Percentiles rank a stretch among this genome's conserved stretches.
Evolutionary conservation across 2,329 filamentous ascomycete genomes (phyloP).

Genomic region (Aspergillus glaucus): DNA sequence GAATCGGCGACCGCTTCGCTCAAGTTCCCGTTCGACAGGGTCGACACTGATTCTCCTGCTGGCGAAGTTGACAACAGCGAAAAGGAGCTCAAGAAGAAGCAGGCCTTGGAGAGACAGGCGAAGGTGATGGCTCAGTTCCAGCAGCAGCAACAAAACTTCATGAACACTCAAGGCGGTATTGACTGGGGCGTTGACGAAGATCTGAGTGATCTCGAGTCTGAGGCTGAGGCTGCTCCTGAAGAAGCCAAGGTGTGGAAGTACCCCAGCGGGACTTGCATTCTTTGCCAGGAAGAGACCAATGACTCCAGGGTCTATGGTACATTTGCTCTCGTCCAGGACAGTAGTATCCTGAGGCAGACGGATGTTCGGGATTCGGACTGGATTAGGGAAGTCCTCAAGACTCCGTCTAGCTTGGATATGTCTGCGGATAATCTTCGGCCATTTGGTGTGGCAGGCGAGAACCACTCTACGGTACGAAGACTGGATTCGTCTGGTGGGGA

Average conservation of each 20-base stretch:
- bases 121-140: constrained; percentile 98
- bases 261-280: constrained; percentile 84
- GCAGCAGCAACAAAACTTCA: constrained; percentile 90
- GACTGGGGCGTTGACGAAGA: constrained; percentile 85
- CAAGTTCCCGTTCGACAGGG: constrained; percentile 64
- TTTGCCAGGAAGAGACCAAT: constrained; percentile 93
- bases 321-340: constrained; percentile 83
- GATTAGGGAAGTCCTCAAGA: constrained; percentile 72
- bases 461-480: constrained; percentile 70
- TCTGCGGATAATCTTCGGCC: constrained; percentile 77
- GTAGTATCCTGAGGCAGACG: constrained; percentile 78
- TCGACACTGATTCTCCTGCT: constrained; percentile 78
- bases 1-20: constrained; percentile 57
- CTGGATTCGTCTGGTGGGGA: constrained; percentile 65
- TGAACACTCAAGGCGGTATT: constrained; percentile 78
- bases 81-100: constrained; percentile 78
- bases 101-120: constrained; percentile 81
- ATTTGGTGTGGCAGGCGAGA: constrained; percentile 85
- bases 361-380: constrained; percentile 75
- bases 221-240: constrained; percentile 49
- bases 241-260: constrained; percentile 82
- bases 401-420: constrained; percentile 74
- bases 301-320: constrained; percentile 86
- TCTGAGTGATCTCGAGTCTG: constrained; percentile 56
- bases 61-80: constrained; percentile 50